These are phyloP conservation scores for Saccharomycopsis fermentans DNA, from an alignment of 805 yeast genomes.

Conservation along the genomic window DNA sequence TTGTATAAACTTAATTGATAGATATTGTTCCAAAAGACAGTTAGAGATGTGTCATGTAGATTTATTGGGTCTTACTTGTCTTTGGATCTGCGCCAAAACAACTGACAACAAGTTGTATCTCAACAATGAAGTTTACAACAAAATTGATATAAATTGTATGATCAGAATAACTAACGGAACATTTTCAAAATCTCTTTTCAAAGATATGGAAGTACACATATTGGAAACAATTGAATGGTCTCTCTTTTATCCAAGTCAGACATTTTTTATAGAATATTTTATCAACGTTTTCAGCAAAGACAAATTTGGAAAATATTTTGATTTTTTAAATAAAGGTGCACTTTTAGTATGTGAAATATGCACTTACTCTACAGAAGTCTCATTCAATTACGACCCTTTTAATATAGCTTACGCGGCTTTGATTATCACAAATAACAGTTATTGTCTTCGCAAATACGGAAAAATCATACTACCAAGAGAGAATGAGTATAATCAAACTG, in stretches of 20 bases:
- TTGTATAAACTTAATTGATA: constrained; percentile 30
- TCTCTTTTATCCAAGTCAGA: constrained; percentile 16
- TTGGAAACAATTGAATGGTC: constrained; percentile 33
- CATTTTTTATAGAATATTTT: constrained; percentile 15
- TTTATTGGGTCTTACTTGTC: constrained; percentile 34
- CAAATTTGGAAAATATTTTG: constrained; percentile 6
- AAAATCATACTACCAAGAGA: constrained; percentile 5
- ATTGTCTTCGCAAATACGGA: constrained; percentile 4
- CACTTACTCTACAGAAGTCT: constrained; percentile 7
- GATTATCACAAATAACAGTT: constrained; percentile 13
- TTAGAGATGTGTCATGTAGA: constrained; percentile 29
- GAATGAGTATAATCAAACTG: neutral
- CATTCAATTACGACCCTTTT: constrained; percentile 11
- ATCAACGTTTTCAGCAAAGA: constrained; percentile 7
- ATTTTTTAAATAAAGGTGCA: constrained; percentile 12
- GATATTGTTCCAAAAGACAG: constrained; percentile 28
- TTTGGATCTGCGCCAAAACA: constrained; percentile 37
- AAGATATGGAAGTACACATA: constrained; percentile 38
- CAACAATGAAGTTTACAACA: constrained; percentile 1
- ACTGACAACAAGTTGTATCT: constrained; percentile 16
- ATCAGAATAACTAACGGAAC: neutral
- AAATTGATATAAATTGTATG: constrained; percentile 7
- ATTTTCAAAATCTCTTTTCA: constrained; percentile 29
- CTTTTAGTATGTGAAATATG: constrained; percentile 13
- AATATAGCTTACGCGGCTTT: constrained; percentile 7